Conservation (phyloP, 2,329 filamentous ascomycete species). For the Phaeoacremonium minimum region DNA sequence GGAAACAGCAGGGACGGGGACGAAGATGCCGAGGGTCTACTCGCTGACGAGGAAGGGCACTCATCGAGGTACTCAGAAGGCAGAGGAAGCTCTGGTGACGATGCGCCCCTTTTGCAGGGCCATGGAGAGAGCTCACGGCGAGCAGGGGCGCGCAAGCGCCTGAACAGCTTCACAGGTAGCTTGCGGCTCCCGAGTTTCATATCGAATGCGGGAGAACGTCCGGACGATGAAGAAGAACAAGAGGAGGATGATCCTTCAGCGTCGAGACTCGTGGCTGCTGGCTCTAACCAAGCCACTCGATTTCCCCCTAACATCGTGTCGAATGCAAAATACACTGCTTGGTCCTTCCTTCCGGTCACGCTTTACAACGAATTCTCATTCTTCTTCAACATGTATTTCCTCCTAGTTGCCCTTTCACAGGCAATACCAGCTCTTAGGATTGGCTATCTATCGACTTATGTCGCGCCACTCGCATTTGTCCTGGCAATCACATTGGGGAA, state of each 20-base stretch:
- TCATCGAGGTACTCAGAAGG: slow-evolving; percentile 55
- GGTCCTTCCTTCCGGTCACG: slow-evolving; percentile 90
- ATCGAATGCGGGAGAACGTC: slow-evolving; percentile 27
- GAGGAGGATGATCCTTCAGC: slow-evolving; percentile 61
- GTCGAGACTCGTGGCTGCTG: slow-evolving; percentile 72
- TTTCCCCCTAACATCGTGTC: slow-evolving; percentile 91
- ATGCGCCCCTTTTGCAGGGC: slow-evolving; percentile 66
- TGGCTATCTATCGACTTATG: slow-evolving; percentile 90
- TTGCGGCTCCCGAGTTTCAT: slow-evolving; percentile 67
- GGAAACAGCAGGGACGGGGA: slow-evolving; percentile 50
- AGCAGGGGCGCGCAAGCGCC: slow-evolving; percentile 33
- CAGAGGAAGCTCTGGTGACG: slow-evolving; percentile 60
- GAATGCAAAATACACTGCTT: slow-evolving; percentile 95
- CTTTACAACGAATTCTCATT: slow-evolving; percentile 99
- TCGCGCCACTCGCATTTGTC: slow-evolving; percentile 89
- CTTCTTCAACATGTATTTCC: slow-evolving; percentile 99
- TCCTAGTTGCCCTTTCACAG: slow-evolving; percentile 91
- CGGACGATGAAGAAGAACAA: slow-evolving; percentile 43
- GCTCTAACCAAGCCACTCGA: slow-evolving; percentile 64
- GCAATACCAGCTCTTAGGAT: slow-evolving; percentile 85
- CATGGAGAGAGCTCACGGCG: slow-evolving; percentile 23
- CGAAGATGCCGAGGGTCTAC: slow-evolving; percentile 63
- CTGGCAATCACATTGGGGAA: slow-evolving; percentile 90
- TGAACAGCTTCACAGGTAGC: slow-evolving; percentile 39
- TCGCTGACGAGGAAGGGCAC: slow-evolving; percentile 57